Evolutionary conservation across 1,139 yeast genomes (phyloP).

Genomic region (Suhomyces wounanorum): DNA sequence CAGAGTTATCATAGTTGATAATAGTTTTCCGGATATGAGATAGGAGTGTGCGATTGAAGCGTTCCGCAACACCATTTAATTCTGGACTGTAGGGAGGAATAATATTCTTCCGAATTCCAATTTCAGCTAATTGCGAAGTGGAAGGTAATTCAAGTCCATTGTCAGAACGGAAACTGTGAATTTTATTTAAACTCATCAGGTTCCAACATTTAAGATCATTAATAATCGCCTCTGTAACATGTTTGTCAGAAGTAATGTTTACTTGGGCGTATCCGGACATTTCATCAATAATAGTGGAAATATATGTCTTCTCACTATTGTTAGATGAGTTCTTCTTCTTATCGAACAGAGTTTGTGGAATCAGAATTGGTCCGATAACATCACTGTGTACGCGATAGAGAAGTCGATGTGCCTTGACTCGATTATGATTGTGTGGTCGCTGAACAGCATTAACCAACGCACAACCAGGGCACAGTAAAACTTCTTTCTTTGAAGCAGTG

Average conservation of each 20-base stretch:
- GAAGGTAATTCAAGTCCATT: neutral
- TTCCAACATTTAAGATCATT: neutral
- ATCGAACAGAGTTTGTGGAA: neutral
- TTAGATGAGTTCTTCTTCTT: neutral
- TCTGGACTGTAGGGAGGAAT: neutral
- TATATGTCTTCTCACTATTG: too few species aligned
- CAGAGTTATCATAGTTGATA: neutral
- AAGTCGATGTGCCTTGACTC: neutral
- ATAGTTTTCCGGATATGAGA: neutral
- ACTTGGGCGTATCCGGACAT: neutral
- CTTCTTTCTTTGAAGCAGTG: too few species aligned
- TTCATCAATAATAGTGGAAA: neutral
- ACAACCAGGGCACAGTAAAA: neutral
- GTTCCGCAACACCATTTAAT: neutral
- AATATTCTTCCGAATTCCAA: neutral
- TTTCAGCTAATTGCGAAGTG: neutral
- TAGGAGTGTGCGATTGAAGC: neutral
- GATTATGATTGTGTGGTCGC: neutral
- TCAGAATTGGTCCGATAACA: neutral
- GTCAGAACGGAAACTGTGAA: neutral
- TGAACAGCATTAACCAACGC: neutral
- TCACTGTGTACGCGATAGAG: neutral
- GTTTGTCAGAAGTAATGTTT: neutral
- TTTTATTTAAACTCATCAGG: neutral
- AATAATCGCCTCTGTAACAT: neutral